phyloP scores from a whole-genome alignment of 257 asterid species.

The Nicotiana sylvestris region DNA sequence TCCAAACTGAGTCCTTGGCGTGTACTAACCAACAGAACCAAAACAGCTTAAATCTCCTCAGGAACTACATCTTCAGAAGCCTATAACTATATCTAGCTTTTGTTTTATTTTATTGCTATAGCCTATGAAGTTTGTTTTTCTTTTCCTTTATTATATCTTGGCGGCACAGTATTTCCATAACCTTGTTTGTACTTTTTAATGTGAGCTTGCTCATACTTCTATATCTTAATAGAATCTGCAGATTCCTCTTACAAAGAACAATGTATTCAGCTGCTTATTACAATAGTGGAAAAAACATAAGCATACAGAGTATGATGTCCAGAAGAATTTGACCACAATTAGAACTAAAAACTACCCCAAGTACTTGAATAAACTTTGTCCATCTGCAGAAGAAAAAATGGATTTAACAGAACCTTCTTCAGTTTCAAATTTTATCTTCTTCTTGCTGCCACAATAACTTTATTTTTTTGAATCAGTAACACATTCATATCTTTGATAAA shows the following conservation, averaged over 20 bases:
- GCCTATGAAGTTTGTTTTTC: neutral
- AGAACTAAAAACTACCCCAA: neutral
- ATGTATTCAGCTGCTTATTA: neutral
- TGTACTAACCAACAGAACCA: neutral
- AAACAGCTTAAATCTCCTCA: neutral
- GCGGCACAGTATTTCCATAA: neutral
- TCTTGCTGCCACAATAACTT: neutral
- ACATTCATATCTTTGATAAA: neutral
- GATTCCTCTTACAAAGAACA: neutral
- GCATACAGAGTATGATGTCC: neutral
- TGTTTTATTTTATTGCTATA: neutral
- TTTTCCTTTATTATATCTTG: neutral
- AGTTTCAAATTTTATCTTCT: neutral
- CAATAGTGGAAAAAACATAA: neutral
- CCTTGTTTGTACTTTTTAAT: neutral
- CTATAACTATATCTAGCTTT: neutral
- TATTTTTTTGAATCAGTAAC: neutral
- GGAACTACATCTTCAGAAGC: neutral
- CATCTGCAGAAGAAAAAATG: neutral
- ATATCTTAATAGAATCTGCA: neutral
- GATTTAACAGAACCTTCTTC: neutral
- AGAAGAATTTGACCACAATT: neutral
- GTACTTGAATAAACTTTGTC: neutral
- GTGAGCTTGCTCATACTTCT: neutral
- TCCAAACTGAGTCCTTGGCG: neutral